phyloP scores from a whole-genome alignment of 495 filamentous ascomycete genomes.

The Lophium mytilinum region DNA sequence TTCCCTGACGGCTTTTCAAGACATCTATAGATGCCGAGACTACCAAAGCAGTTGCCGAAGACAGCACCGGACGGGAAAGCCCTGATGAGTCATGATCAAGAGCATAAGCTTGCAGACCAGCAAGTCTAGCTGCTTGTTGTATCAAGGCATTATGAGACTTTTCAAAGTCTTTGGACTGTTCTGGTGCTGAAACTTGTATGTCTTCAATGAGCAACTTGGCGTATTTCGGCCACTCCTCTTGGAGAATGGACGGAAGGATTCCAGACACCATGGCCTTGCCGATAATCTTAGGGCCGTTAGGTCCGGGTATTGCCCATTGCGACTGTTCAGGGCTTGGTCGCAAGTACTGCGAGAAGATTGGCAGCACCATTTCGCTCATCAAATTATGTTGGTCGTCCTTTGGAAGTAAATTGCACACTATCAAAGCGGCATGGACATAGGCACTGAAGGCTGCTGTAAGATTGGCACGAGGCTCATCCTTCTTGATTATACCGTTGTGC shows the following conservation, averaged over 20 bases:
- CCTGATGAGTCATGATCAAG: slow-evolving; percentile 3
- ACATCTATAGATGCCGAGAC: slow-evolving; percentile 44
- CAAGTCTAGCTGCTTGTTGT: slow-evolving; percentile 9
- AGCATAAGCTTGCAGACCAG: slow-evolving; percentile 5
- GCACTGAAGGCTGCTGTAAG: slow-evolving; percentile 58
- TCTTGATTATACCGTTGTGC: slow-evolving; percentile 57
- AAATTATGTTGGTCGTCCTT: slow-evolving; percentile 44
- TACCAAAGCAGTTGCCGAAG: slow-evolving; percentile 27
- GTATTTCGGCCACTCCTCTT: slow-evolving; percentile 46
- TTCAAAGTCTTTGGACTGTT: slow-evolving; percentile 65
- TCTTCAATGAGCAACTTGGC: slow-evolving; percentile 49
- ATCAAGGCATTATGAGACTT: slow-evolving; percentile 57
- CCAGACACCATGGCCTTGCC: slow-evolving; percentile 34
- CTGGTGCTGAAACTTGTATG: slow-evolving; percentile 63
- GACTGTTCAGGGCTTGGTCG: slow-evolving; percentile 37
- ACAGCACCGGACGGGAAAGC: slow-evolving; percentile 28
- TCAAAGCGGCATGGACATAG: slow-evolving; percentile 54
- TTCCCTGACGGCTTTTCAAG: slow-evolving; percentile 58
- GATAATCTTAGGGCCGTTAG: slow-evolving; percentile 36
- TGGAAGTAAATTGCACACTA: slow-evolving; percentile 41
- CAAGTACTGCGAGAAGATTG: slow-evolving; percentile 52
- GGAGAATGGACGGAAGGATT: slow-evolving; percentile 32
- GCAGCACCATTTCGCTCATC: slow-evolving; percentile 42
- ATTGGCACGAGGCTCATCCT: slow-evolving; percentile 65
- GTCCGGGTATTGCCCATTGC: slow-evolving; percentile 44